Evolutionary conservation across 2,329 filamentous ascomycete genomes (phyloP).

Genomic region (Ophiocordyceps camponoti-saundersi): DNA sequence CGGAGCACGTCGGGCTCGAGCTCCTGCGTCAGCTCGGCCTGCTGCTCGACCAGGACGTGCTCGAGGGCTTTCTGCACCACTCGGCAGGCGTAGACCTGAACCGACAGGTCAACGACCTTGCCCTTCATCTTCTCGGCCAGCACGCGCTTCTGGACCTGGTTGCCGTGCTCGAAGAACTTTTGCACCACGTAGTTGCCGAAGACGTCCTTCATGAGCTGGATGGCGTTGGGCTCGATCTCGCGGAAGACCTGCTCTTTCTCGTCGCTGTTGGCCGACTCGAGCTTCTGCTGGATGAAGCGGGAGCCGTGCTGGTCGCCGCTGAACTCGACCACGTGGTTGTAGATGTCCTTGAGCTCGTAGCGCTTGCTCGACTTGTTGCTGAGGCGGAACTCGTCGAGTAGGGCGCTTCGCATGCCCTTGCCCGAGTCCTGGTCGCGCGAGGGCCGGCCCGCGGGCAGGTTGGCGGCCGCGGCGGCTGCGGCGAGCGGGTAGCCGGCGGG

Average conservation of each 20-base stretch:
- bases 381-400: slow-evolving; percentile 66
- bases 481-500: slow-evolving; percentile 12
- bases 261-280: slow-evolving; percentile 85
- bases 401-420: slow-evolving; percentile 47
- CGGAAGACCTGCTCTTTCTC: slow-evolving; percentile 84
- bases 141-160: slow-evolving; percentile 79
- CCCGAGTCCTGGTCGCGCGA: slow-evolving; percentile 40
- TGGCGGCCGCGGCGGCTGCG: slow-evolving; percentile 1
- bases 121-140: slow-evolving; percentile 78
- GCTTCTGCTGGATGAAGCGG: slow-evolving; percentile 83
- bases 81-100: slow-evolving; percentile 84
- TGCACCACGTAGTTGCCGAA: slow-evolving; percentile 99
- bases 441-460: slow-evolving; percentile 14
- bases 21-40: slow-evolving; percentile 68
- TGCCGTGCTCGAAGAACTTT: slow-evolving; percentile 93
- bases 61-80: slow-evolving; percentile 95
- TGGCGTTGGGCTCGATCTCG: slow-evolving; percentile 68
- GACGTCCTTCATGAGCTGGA: slow-evolving; percentile 87
- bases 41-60: slow-evolving; percentile 81
- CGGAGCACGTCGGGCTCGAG: slow-evolving; percentile 59
- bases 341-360: slow-evolving; percentile 81
- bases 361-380: slow-evolving; percentile 55
- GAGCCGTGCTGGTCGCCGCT: slow-evolving; percentile 92
- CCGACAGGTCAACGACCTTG: slow-evolving; percentile 61
- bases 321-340: slow-evolving; percentile 78